Evolutionary conservation across 805 yeast species (phyloP), one percentile per base, ranked within the genome.

Genomic region (Priceomyces castillae): DNA sequence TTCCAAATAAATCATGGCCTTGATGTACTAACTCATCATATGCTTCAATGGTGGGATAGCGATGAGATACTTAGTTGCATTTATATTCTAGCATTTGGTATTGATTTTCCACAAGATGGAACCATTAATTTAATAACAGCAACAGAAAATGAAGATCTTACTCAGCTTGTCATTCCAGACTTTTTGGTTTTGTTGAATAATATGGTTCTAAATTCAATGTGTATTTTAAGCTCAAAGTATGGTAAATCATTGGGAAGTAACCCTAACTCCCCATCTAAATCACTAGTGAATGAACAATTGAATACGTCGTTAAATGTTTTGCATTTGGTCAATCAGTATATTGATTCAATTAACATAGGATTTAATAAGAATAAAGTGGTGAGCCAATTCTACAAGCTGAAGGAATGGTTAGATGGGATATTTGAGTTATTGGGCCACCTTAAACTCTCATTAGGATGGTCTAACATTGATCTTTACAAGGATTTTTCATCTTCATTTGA

Each of bases 1-100:
- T 66, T 73, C 25, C 72, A 69, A 11, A 51, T 50, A 7, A 76
- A 72, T 42, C 71, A 71, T 41, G 88, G 89, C 0, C 59, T 77
- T 20, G 72, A 67, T 41, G 73, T 76, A 7, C 58, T 78, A 41
- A 70, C 76, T 2, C 71, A 69, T 43, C 61, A 67, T 38, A 47
- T 83, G 40, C 59, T 72, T 49, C 55, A 61, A 36, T 71, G 76
- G 71, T 78, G 83, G 80, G 47, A 54, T 18, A 73, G 77, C 50
- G 71, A 73, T 46, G 70, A 71, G 31, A 57, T 81, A 4, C 52
- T 73, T 9, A 54, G 72, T 26, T 51, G 66, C 7, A 50, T 78
- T 10, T 67, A 77, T 52, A 55, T 74, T 40, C 73, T 79, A 4
- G 64, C 74, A 12, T 69, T 78, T 65, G 79, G 81, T 1, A 56